phyloP scores from a whole-genome alignment of 306 rosid species.

The Pterocarpus macrocarpus region DNA sequence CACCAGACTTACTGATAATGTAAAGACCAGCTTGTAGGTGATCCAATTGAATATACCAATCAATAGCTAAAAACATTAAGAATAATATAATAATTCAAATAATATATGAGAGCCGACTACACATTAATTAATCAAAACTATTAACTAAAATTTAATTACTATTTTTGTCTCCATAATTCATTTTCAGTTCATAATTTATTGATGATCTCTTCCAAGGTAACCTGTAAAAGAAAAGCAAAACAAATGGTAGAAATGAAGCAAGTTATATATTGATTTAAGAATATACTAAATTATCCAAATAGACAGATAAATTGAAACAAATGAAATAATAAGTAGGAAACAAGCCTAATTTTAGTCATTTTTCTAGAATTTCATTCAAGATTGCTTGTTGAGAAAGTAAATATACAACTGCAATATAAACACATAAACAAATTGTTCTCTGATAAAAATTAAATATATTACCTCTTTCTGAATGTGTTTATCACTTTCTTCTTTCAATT shows the following conservation, averaged over 20 bases:
- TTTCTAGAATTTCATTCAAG: conserved; percentile 43
- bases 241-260: conserved; percentile 32
- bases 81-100: conserved; percentile 21
- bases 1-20: no score
- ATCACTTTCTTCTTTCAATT: conserved; percentile 55
- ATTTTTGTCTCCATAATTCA: conserved; percentile 51
- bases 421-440: conserved; percentile 10
- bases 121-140: conserved; percentile 22
- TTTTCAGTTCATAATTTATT: conserved; percentile 60
- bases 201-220: conserved; percentile 60
- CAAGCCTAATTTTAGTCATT: conserved; percentile 20
- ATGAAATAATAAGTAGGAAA: neutral
- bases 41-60: conserved; percentile 38
- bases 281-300: no score
- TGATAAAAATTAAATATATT: conserved; percentile 35
- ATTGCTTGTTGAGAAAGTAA: conserved; percentile 27
- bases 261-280: neutral
- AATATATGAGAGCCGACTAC: conserved; percentile 22
- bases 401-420: conserved; percentile 23
- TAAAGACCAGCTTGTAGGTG: conserved; percentile 59
- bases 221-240: conserved; percentile 54
- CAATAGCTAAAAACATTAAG: neutral
- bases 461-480: conserved; percentile 60
- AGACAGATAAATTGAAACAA: no score
- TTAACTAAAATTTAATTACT: conserved; percentile 49